phyloP scores from a whole-genome alignment of 805 yeast species.

The Lachancea thermotolerans region DNA sequence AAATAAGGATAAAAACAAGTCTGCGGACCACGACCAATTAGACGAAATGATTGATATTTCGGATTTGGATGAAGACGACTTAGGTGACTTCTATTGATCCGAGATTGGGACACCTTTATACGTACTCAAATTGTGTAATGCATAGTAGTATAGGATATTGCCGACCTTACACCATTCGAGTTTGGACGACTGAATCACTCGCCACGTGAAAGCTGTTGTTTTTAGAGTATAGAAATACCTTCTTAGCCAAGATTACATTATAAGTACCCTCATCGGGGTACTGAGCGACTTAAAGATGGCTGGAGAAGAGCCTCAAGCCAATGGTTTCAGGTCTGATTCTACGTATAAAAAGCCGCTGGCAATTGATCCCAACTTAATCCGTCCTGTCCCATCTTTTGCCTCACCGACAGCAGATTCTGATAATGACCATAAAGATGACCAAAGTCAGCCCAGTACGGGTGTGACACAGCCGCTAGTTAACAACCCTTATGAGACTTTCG shows the following conservation, averaged over 20 bases:
- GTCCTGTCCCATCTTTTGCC: constrained; percentile 7
- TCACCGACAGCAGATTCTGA: constrained; percentile 6
- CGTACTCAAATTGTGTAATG: background rate
- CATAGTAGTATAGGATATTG: too few species aligned
- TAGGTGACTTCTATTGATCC: constrained; percentile 5
- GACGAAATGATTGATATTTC: constrained; percentile 31
- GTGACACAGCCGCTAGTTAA: constrained; percentile 14
- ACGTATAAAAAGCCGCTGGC: constrained; percentile 26
- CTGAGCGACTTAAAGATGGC: background rate
- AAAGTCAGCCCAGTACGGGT: background rate
- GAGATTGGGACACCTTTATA: background rate
- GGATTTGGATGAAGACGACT: constrained; percentile 24
- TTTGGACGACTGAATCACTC: too few species aligned
- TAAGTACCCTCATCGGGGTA: too few species aligned
- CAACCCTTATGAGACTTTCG: constrained; percentile 29
- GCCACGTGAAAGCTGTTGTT: too few species aligned
- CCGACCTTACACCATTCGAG: too few species aligned
- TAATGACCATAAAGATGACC: constrained; percentile 5
- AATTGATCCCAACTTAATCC: constrained; percentile 30
- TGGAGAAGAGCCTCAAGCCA: background rate
- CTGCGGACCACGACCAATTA: constrained; percentile 19
- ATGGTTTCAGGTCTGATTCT: background rate
- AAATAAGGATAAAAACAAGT: constrained; percentile 18
- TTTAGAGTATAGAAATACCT: too few species aligned
- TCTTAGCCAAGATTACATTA: too few species aligned